Evolutionary conservation across 768 basidiomycete species (phyloP).

Genomic region (Hypsizygus marmoreus): DNA sequence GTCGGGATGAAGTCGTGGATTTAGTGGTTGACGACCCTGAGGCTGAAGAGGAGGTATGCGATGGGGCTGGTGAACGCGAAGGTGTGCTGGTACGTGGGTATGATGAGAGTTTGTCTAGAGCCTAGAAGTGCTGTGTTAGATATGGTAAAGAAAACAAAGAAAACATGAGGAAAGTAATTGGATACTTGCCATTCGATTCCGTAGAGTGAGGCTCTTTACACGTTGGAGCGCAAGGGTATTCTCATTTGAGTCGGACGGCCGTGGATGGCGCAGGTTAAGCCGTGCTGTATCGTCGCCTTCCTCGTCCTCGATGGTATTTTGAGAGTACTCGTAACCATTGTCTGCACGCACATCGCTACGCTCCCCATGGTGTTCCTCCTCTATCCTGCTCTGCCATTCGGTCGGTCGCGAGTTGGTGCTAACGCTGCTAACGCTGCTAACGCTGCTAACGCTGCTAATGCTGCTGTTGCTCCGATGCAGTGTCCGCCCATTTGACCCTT

Average conservation of each 20-base stretch:
- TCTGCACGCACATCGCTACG: no score
- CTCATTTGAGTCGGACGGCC: constrained; percentile 40
- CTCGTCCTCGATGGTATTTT: constrained; percentile 49
- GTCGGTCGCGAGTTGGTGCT: constrained; percentile 3
- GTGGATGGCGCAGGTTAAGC: constrained; percentile 32
- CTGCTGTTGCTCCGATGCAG: constrained; percentile 16
- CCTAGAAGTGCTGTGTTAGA: no score
- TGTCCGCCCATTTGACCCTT: constrained; percentile 30
- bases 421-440: constrained; percentile 3
- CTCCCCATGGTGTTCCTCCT: no score
- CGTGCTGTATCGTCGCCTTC: constrained; percentile 56
- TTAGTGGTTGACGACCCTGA: constrained; percentile 31
- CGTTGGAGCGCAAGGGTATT: constrained; percentile 64
- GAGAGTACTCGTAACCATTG: constrained; percentile 6
- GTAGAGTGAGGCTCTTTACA: constrained; percentile 68
- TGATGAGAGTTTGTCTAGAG: constrained; percentile 67
- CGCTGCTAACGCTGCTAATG: constrained; percentile 14
- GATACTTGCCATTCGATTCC: constrained; percentile 68
- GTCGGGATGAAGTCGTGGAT: constrained; percentile 30
- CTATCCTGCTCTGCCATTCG: constrained; percentile 44
- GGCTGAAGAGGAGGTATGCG: constrained; percentile 35
- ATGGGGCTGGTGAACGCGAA: constrained; percentile 41
- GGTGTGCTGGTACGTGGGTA: constrained; percentile 59
- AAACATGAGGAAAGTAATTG: constrained; percentile 18
- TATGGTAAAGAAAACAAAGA: constrained; percentile 14